Base-by-base conservation (phyloP, 108 stramenopile species). In the Cyclotella atomus region DNA sequence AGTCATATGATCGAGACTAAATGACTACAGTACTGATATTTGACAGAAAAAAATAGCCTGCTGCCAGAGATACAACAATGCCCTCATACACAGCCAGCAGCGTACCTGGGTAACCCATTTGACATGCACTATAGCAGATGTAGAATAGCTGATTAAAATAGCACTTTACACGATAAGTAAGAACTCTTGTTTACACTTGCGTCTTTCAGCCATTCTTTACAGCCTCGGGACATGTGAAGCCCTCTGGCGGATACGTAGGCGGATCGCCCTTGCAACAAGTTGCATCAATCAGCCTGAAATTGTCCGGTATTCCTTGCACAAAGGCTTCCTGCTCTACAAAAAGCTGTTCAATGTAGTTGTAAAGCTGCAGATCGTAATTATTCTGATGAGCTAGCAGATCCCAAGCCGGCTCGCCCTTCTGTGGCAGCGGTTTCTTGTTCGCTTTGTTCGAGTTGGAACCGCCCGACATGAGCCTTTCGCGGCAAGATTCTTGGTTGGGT, bases 201-300 rank as follows among this genome's bases (percentile, higher is more conserved):
- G n/a, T n/a, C n/a, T n/a, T 57, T 67, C 52, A 47, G 10, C 46
- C 79, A 59, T 81, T 81, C 68, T 81, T 81, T 41, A 85, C 84
- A 9, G 77, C 69, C 49, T 70, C 59, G 14, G 85, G 85, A 54
- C 85, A 86, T 1, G 59, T 65, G 32, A 81, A 83, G 10, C 85
- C 85, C 52, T 83, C 85, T 21, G 77, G 78, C 17, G 85, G 83
- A 52, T 54, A 86, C 7, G 85, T 86, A 28, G 74, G 66, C 6
- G 85, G 82, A 62, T 84, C 72, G 41, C 85, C 84, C 71, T 84
- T 82, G 50, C 85, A 87, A 45, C 85, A 87, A 5, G 83, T 84
- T 9, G 72, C 71, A 71, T 84, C 77, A 1, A 84, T 54, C 27
- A 68, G 76, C 34, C 85, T 77, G 30, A 70, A 84, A 38, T 83